Percentiles rank a stretch among this genome's conserved stretches.
These are phyloP conservation scores for Ogataea wickerhamii DNA, from an alignment of 805 yeast species.

Conservation along the genomic window DNA sequence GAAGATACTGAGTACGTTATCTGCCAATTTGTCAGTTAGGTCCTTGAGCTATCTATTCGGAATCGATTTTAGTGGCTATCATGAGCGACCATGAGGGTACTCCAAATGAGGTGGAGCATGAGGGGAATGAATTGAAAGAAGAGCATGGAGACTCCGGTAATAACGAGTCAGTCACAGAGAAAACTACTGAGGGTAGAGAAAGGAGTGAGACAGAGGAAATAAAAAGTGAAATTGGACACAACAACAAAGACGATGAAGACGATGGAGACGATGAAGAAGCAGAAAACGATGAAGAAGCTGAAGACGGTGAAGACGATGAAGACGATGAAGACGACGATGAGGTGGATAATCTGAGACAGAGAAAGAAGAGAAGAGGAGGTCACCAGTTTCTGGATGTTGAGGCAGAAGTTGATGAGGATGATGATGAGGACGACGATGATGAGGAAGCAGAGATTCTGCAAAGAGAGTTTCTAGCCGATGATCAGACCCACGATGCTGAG, in stretches of 20 bases:
- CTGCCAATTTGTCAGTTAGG: too few species aligned
- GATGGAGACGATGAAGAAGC: slow-evolving; percentile 18
- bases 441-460: slow-evolving; percentile 88
- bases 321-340: slow-evolving; percentile 49
- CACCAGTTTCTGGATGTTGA: slow-evolving; percentile 96
- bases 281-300: slow-evolving; percentile 26
- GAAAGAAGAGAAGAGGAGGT: slow-evolving; percentile 48
- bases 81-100: too few species aligned
- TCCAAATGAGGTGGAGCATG: too few species aligned
- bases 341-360: slow-evolving; percentile 53
- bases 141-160: too few species aligned
- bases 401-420: slow-evolving; percentile 98
- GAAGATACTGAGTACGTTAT: too few species aligned
- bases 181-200: too few species aligned
- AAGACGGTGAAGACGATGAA: slow-evolving; percentile 29
- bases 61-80: too few species aligned
- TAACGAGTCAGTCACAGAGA: too few species aligned
- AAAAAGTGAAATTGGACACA: too few species aligned
- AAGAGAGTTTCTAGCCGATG: slow-evolving; percentile 79
- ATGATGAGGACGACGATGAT: slow-evolving; percentile 88
- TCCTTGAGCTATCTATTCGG: too few species aligned
- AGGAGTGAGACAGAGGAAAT: too few species aligned
- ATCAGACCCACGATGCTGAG: slow-evolving; percentile 60
- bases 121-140: too few species aligned
- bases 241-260: slow-evolving; percentile 26